Conservation (phyloP, 2,329 filamentous ascomycete species). For the Lachnellula cervina region DNA sequence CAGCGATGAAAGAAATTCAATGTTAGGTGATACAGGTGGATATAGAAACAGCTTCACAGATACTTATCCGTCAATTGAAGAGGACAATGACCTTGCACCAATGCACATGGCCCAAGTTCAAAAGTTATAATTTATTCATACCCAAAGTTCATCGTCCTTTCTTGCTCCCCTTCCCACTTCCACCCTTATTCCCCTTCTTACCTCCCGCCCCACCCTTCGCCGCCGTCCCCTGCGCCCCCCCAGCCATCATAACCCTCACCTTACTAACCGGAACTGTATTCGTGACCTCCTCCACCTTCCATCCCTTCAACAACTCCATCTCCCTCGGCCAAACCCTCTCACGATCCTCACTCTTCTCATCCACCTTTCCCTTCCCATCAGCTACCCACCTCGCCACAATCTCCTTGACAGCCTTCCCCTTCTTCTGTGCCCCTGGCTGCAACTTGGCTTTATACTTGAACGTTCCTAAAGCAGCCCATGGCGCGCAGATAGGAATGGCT, state of each 20-base stretch:
- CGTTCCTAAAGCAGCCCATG: slow-evolving; percentile 57
- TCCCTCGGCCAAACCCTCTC: slow-evolving; percentile 84
- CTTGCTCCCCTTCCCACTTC: slow-evolving; percentile 26
- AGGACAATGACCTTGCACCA: too few relatives aligned
- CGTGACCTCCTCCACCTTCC: slow-evolving; percentile 77
- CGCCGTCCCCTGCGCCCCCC: slow-evolving; percentile 38
- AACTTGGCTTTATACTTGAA: slow-evolving; percentile 95
- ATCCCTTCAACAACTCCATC: slow-evolving; percentile 73
- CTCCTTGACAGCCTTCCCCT: slow-evolving; percentile 90
- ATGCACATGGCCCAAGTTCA: too few relatives aligned
- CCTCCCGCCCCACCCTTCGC: slow-evolving; percentile 29
- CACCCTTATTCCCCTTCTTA: slow-evolving; percentile 20
- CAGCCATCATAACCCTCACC: slow-evolving; percentile 71
- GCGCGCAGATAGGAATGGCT: slow-evolving; percentile 58
- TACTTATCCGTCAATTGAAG: too few relatives aligned
- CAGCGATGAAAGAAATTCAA: too few relatives aligned
- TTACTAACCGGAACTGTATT: slow-evolving; percentile 77
- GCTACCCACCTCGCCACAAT: slow-evolving; percentile 76
- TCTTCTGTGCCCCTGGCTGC: slow-evolving; percentile 85
- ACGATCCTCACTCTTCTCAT: slow-evolving; percentile 55
- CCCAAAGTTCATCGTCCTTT: slow-evolving; percentile 6
- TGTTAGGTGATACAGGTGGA: too few relatives aligned
- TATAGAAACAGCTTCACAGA: too few relatives aligned
- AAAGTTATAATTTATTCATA: too few relatives aligned
- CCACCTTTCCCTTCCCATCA: slow-evolving; percentile 54